Evolutionary conservation across 225 moss, liverwort and hornwort species (phyloP).

Genomic region (Marchantia polymorpha): DNA sequence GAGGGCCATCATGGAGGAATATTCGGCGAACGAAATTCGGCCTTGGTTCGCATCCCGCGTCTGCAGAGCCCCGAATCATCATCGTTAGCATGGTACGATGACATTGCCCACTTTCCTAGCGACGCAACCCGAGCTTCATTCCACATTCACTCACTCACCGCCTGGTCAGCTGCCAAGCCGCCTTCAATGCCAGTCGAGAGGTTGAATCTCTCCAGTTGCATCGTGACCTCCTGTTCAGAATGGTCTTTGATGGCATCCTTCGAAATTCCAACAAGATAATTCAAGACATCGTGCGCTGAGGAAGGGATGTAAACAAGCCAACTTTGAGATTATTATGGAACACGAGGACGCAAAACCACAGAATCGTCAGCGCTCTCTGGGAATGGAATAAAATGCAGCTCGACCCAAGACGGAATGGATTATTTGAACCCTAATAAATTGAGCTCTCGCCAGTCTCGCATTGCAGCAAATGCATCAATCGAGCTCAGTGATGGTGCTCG

Average conservation of each 20-base stretch:
- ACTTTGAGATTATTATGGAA: not conserved
- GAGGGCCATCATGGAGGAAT: conserved; percentile 17
- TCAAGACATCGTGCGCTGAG: conserved; percentile 16
- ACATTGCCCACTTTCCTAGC: not conserved
- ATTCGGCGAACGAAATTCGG: not conserved
- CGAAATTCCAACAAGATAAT: conserved; percentile 9
- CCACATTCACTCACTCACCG: conserved; percentile 20
- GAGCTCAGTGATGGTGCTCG: too few species aligned
- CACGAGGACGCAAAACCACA: not conserved
- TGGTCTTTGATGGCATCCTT: conserved; percentile 16
- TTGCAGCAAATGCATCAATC: too few species aligned
- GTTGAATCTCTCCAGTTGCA: conserved; percentile 11
- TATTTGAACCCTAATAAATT: not conserved
- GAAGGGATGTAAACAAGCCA: not conserved
- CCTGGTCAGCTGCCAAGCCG: not conserved
- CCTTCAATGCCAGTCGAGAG: not conserved
- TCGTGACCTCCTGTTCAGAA: conserved; percentile 11
- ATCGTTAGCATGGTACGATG: not conserved
- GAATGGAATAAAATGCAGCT: too few species aligned
- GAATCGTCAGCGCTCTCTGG: too few species aligned
- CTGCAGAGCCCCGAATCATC: not conserved
- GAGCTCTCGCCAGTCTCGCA: too few species aligned
- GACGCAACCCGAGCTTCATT: not conserved
- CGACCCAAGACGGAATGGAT: too few species aligned
- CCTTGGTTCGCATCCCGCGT: not conserved